phyloP scores from a whole-genome alignment of 345 rosid species.

The Sisymbrium irio region DNA sequence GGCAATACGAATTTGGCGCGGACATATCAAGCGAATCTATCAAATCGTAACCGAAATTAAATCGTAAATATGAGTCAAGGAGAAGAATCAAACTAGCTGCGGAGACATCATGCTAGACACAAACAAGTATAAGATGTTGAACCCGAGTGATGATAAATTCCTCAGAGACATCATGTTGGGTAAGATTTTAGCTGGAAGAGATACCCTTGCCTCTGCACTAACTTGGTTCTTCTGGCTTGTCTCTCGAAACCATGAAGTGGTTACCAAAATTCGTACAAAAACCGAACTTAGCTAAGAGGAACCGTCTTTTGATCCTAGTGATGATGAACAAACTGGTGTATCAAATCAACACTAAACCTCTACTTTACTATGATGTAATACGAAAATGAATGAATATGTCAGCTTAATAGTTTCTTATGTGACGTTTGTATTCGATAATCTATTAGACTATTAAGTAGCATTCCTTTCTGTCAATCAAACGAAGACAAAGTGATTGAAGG shows the following conservation, averaged over 20 bases:
- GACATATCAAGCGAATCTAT: no score
- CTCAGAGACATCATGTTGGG: slow-evolving; percentile 51
- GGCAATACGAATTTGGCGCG: no score
- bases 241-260: slow-evolving; percentile 44
- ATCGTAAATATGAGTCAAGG: no score
- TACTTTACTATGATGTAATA: not conserved
- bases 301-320: not conserved
- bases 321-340: not conserved
- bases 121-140: slow-evolving; percentile 42
- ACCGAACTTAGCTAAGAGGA: slow-evolving; percentile 7
- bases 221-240: slow-evolving; percentile 26
- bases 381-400: not conserved
- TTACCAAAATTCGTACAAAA: slow-evolving; percentile 33
- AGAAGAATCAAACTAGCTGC: no score
- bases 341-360: no score
- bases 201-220: slow-evolving; percentile 50
- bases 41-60: no score
- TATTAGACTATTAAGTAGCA: no score
- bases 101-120: slow-evolving; percentile 12
- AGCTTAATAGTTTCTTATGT: not conserved
- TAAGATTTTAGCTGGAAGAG: slow-evolving; percentile 52
- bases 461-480: not conserved
- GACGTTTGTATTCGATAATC: not conserved
- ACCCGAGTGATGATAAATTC: slow-evolving; percentile 39
- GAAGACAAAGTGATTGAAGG: no score